Percentiles rank a stretch among this genome's conserved stretches.
Conservation (phyloP, 176 grass and related monocot genomes). For the Eragrostis curvula region DNA sequence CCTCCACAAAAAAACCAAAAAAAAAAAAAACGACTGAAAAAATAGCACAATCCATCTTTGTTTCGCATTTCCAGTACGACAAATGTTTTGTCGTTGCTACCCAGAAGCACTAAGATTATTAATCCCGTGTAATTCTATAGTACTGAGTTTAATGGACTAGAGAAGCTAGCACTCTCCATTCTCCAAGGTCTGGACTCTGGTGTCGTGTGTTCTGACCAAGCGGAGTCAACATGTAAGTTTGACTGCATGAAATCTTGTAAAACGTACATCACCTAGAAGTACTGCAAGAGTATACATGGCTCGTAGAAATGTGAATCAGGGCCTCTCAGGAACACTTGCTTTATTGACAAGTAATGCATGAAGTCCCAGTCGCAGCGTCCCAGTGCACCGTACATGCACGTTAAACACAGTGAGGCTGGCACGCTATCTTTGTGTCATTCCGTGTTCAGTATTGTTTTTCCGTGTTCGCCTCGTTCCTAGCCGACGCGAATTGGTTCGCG, state of each 20-base stretch:
- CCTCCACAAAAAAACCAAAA: background rate
- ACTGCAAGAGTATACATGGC: background rate
- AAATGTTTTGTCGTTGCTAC: too few relatives aligned
- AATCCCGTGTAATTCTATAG: background rate
- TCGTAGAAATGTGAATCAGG: constrained; percentile 33
- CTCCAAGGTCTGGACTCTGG: constrained; percentile 26
- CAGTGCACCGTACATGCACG: constrained; percentile 3
- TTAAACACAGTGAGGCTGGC: background rate
- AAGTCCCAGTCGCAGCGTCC: constrained; percentile 16
- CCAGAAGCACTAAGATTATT: background rate
- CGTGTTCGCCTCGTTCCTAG: constrained; percentile 36
- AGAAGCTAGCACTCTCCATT: background rate
- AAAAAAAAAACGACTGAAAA: too few relatives aligned
- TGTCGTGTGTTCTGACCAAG: constrained; percentile 34
- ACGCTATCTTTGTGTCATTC: constrained; percentile 30
- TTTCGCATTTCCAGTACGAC: background rate
- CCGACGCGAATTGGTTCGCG: constrained; percentile 33
- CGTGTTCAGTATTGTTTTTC: constrained; percentile 20
- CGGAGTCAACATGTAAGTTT: constrained; percentile 42
- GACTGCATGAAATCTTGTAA: constrained; percentile 52
- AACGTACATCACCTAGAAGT: constrained; percentile 34
- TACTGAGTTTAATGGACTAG: constrained; percentile 25
- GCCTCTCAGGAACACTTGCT: constrained; percentile 48
- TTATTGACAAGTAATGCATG: constrained; percentile 36
- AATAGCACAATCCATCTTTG: background rate